Evolutionary conservation across 179 eudicot species (phyloP), one percentile per base, ranked within the genome.

Genomic region (Silene noctiflora): DNA sequence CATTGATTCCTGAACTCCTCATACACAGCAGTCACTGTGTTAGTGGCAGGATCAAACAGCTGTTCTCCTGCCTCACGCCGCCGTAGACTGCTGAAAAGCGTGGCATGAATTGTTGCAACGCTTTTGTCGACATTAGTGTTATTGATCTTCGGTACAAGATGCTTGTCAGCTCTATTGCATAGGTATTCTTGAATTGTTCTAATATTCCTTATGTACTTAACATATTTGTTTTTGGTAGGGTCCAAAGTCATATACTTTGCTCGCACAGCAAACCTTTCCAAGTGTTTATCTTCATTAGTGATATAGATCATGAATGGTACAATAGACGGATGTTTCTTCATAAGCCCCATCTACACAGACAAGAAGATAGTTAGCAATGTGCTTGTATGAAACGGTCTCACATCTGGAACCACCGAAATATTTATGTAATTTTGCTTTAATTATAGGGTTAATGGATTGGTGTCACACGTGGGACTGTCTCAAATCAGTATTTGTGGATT

Each of bases 231-330:
- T 74, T 86, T 92, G 42, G 91, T 93, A 74, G 98, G 98, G 79
- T 94, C 97, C 69, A 94, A 76, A 31, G 98, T 94, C 98, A 94
- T 94, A 83, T 92, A 92, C 87, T 92, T 92, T 4, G 97, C 96
- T 76, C 98, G 97, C 35, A 94, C 97, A 4, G 98, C 98, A 80
- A 94, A 94, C 71, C 98, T 86, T 81, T 94, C 98, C 91, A 92
- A 59, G 84, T 94, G 98, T 82, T 94, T 94, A 74, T 89, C 97
- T 83, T 94, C 98, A 58, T 89, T 92, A 60, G 94, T 81, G 53
- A 94, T 94, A 72, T 94, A 92, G 82, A 94, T 88, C 97, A 94
- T 94, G 80, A 92, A 94, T 46, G 98, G 98, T 81, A 94, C 82
- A 53, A 94, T 89, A 53, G 98, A 94, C 70, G 97, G 97, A 80